These are phyloP conservation scores for Cladophialophora carrionii DNA, from an alignment of 2,329 filamentous ascomycete species.

Conservation along the genomic window DNA sequence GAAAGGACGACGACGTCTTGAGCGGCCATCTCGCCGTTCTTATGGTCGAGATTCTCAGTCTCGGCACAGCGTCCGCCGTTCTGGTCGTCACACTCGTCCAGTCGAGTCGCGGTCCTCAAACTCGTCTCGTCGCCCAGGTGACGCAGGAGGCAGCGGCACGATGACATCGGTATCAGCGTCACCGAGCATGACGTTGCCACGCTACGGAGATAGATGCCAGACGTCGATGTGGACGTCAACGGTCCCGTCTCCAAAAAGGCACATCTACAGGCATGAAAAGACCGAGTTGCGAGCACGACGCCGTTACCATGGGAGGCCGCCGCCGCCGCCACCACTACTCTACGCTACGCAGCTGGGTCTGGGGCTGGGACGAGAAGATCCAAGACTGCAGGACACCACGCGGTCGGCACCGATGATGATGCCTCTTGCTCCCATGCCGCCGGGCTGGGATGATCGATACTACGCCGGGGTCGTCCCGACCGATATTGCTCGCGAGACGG, in stretches of 20 bases:
- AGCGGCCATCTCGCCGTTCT: not conserved
- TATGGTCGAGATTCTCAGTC: not conserved
- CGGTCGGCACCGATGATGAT: not conserved
- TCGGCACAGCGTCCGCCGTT: not conserved
- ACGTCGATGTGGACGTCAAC: not conserved
- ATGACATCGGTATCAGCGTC: not conserved
- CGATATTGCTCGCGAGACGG: not conserved
- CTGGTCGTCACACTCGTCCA: not conserved
- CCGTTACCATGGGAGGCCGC: not conserved
- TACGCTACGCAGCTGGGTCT: not conserved
- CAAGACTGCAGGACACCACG: not conserved
- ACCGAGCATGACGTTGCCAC: not conserved
- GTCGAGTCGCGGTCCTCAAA: not conserved
- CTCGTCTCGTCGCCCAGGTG: not conserved
- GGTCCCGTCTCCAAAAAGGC: not conserved
- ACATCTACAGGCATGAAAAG: not conserved
- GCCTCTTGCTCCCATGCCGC: slow-evolving; percentile 13
- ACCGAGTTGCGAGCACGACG: not conserved
- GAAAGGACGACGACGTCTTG: not conserved
- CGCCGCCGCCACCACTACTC: no score
- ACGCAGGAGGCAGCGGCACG: no score
- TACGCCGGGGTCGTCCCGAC: slow-evolving; percentile 11
- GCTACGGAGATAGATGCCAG: not conserved
- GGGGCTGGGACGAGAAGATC: not conserved
- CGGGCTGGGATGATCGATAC: slow-evolving; percentile 13